A percentile compares a stretch with the other conserved stretches of the same genome.
phyloP scores from a whole-genome alignment of 2,329 filamentous ascomycete genomes.

The Nemania serpens region DNA sequence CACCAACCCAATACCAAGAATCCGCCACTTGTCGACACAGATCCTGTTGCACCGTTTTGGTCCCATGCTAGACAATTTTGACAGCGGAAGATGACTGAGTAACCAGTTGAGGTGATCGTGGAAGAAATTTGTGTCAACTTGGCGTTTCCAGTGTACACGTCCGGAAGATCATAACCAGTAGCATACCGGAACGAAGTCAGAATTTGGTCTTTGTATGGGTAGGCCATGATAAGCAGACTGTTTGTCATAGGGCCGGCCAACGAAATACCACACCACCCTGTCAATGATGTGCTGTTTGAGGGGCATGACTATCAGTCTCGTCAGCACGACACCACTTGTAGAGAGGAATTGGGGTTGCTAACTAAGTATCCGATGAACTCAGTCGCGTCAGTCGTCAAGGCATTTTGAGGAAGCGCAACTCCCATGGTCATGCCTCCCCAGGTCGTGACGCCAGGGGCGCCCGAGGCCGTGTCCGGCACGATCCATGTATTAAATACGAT shows the following conservation, averaged over 20 bases:
- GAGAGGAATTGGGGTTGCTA: constrained; percentile 26
- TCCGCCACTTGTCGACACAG: constrained; percentile 50
- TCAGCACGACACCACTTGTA: constrained; percentile 1
- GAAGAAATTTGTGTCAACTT: constrained; percentile 64
- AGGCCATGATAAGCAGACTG: constrained; percentile 62
- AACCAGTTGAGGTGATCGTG: constrained; percentile 61
- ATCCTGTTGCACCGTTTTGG: constrained; percentile 51
- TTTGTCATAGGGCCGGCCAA: constrained; percentile 62
- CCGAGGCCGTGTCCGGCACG: constrained; percentile 40
- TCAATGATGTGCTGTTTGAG: constrained; percentile 49
- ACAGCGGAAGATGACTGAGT: constrained; percentile 69
- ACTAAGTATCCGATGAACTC: constrained; percentile 67
- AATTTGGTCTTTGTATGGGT: constrained; percentile 57
- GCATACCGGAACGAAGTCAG: constrained; percentile 63
- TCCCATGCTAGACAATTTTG: constrained; percentile 60
- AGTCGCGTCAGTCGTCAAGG: constrained; percentile 50
- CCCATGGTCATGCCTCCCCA: constrained; percentile 57
- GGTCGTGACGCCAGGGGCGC: constrained; percentile 41
- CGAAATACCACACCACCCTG: constrained; percentile 63
- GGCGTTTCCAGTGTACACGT: constrained; percentile 64
- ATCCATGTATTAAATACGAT: constrained; percentile 59
- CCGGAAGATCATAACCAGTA: constrained; percentile 62
- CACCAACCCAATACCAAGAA: constrained; percentile 60
- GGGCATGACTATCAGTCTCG: constrained; percentile 47
- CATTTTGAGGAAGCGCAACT: constrained; percentile 57